phyloP scores from a whole-genome alignment of 1,284 basidiomycete genomes.

The Cutaneotrichosporon curvatum region DNA sequence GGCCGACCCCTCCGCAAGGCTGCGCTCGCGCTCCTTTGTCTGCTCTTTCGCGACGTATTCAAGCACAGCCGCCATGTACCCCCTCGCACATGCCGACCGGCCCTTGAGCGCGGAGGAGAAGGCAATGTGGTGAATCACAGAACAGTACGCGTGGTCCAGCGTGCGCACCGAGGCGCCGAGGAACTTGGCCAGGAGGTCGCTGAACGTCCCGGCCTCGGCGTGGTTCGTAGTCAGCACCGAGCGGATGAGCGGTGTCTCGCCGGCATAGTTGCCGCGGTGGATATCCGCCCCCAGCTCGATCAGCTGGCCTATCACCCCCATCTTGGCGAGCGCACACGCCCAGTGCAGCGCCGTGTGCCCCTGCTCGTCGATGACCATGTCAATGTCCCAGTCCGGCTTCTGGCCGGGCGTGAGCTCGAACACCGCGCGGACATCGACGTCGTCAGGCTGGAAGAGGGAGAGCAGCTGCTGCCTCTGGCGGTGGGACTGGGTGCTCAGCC shows the following conservation, averaged over 20 bases:
- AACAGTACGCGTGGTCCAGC: slow-evolving; percentile 79
- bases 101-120: slow-evolving; percentile 86
- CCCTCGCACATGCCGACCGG: slow-evolving; percentile 71
- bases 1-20: not conserved
- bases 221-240: slow-evolving; percentile 85
- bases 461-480: slow-evolving; percentile 36
- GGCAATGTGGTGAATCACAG: slow-evolving; percentile 90
- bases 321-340: slow-evolving; percentile 76
- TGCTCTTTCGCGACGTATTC: slow-evolving; percentile 59
- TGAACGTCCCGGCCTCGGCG: slow-evolving; percentile 70
- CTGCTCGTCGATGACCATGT: slow-evolving; percentile 83
- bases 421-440: slow-evolving; percentile 23
- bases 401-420: slow-evolving; percentile 21
- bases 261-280: slow-evolving; percentile 81
- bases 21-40: slow-evolving; percentile 11
- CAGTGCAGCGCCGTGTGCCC: slow-evolving; percentile 93
- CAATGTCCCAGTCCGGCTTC: slow-evolving; percentile 54
- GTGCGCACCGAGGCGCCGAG: slow-evolving; percentile 66
- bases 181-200: slow-evolving; percentile 54
- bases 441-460: slow-evolving; percentile 28
- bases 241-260: slow-evolving; percentile 91
- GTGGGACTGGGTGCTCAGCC: slow-evolving; percentile 51
- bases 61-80: slow-evolving; percentile 87
- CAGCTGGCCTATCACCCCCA: slow-evolving; percentile 60
- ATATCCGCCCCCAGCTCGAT: slow-evolving; percentile 71